Evolutionary conservation across 2,329 filamentous ascomycete genomes (phyloP), one percentile per base, ranked within the genome.

Genomic region (Rhinocladiella mackenziei): DNA sequence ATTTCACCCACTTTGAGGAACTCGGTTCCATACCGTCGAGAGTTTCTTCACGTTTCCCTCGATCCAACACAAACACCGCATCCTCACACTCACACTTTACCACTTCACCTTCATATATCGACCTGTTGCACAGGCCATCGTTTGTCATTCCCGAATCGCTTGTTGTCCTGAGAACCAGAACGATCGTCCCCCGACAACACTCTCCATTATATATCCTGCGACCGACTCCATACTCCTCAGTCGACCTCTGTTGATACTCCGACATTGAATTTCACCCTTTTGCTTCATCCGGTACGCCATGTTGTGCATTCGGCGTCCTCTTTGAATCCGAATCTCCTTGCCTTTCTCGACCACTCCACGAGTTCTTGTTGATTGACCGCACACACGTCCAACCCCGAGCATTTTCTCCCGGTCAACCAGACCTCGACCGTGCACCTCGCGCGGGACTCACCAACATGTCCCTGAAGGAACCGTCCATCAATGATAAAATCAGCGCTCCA

Each of bases 401-500:
- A 4, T 28, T 10, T 30, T 23, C 20, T n/a, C 18, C 38, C n/a
- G 10, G 13, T 33, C 32, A 3, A 32, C n/a, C 20, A 28, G 13
- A 37, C 17, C 30, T 13, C n/a, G 23, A 37, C 26, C n/a, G 13
- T 23, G 5, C 25, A 25, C 19, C 33, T 29, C 13, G 23, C 23
- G 14, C 15, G 33, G 25, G 15, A 20, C 26, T 18, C 10, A 18
- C 13, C 33, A 37, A 13, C 32, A 53, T 53, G 50, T 47, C 46
- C 13, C 30, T 34, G 2, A 47, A 46, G 20, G 45, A 42, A 19
- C 46, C 43, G 7, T 47, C 50, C 11, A 39, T 47, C 39, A 42
- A 47, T 29, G 43, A 46, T 22, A 50, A 45, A 34, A 43, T 26
- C 26, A 49, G 39, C 35, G 43, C 41, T 26, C 49, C 51, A 6